These are phyloP conservation scores for Clonostachys solani DNA, from an alignment of 2,329 filamentous ascomycete genomes.

Conservation along the genomic window DNA sequence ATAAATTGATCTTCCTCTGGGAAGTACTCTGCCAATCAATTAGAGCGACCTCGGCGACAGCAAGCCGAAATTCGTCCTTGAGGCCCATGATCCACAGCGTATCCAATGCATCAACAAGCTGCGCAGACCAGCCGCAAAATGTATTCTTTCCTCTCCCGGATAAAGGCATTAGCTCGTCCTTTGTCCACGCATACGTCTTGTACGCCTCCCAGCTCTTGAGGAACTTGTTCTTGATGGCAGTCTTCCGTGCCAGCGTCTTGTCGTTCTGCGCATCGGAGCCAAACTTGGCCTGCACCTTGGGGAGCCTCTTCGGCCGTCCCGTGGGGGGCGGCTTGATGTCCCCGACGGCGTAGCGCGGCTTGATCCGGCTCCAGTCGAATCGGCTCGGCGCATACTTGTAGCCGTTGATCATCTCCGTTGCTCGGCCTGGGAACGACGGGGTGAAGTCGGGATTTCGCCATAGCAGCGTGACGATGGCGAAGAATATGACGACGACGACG, in stretches of 20 bases:
- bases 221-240: constrained; percentile 31
- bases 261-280: constrained; percentile 30
- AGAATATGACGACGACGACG: constrained; percentile 18
- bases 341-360: constrained; percentile 22
- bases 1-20: constrained; percentile 46
- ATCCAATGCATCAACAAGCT: constrained; percentile 55
- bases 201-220: constrained; percentile 47
- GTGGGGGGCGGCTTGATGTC: constrained; percentile 24
- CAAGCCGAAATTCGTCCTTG: constrained; percentile 48
- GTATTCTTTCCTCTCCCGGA: constrained; percentile 38
- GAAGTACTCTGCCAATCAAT: constrained; percentile 51
- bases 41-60: constrained; percentile 38
- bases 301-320: constrained; percentile 23
- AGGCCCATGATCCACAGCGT: constrained; percentile 57
- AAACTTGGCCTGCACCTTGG: constrained; percentile 36
- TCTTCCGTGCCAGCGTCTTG: constrained; percentile 24
- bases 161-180: constrained; percentile 50
- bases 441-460: constrained; percentile 13
- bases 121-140: constrained; percentile 53
- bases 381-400: constrained; percentile 26
- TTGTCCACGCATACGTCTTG: constrained; percentile 49
- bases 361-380: constrained; percentile 30
- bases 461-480: constrained; percentile 17
- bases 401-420: constrained; percentile 7
- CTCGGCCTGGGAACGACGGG: not conserved